Conservation (phyloP, 176 grass and related monocot genomes). For the Ensete ventricosum region DNA sequence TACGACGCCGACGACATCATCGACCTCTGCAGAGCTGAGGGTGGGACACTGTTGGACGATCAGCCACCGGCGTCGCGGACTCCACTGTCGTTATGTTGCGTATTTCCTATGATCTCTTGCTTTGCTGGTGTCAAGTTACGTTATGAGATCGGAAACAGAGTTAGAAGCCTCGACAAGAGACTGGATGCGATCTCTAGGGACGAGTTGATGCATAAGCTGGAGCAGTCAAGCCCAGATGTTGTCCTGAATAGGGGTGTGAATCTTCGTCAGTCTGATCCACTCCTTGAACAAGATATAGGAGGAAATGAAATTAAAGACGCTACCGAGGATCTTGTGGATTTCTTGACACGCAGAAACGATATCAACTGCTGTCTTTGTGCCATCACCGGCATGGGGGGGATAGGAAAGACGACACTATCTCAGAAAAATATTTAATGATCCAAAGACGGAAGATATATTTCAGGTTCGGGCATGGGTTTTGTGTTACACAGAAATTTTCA, state of each 20-base stretch:
- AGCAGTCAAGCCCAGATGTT: neutral
- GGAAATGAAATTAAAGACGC: conserved; percentile 15
- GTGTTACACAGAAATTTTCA: conserved; percentile 22
- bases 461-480: conserved; percentile 22
- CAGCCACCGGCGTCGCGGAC: neutral
- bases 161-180: conserved; percentile 22
- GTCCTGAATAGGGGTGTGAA: neutral
- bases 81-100: neutral
- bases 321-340: conserved; percentile 2
- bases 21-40: conserved; percentile 5
- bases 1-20: conserved; percentile 25
- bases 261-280: neutral
- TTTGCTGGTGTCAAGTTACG: neutral
- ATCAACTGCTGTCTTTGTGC: conserved; percentile 18
- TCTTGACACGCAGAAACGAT: neutral
- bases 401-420: conserved; percentile 44
- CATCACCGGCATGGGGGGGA: conserved; percentile 32
- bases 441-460: conserved; percentile 9
- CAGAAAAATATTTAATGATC: conserved; percentile 32
- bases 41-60: neutral
- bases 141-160: conserved; percentile 5
- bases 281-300: conserved; percentile 26
- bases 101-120: neutral
- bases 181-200: conserved; percentile 18
- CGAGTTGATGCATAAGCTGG: neutral